These are phyloP conservation scores for Nepenthes alata DNA, from an alignment of 179 eudicot species.

Conservation along the genomic window DNA sequence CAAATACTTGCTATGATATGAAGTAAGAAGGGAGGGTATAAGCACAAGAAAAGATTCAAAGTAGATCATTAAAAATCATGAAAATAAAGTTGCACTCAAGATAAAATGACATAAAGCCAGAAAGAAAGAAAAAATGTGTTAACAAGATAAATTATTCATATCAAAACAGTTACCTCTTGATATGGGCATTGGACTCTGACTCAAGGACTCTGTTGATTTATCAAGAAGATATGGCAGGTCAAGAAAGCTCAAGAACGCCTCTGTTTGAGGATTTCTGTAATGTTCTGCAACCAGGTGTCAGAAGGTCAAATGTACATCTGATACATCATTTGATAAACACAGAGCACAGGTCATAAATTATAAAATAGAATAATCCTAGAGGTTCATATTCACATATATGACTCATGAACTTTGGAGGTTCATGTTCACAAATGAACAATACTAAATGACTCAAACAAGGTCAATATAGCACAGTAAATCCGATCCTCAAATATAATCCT, in stretches of 20 bases:
- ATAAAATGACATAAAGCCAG: background rate
- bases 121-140: background rate
- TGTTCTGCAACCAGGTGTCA: constrained; percentile 28
- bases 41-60: too few species aligned
- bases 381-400: too few species aligned
- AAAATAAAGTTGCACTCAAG: too few species aligned
- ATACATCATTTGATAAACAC: background rate
- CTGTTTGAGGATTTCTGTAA: constrained; percentile 72
- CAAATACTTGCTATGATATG: too few species aligned
- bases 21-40: too few species aligned
- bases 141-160: background rate
- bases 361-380: too few species aligned
- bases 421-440: too few species aligned
- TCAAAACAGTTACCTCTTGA: constrained; percentile 19
- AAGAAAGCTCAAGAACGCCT: constrained; percentile 53
- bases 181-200: constrained; percentile 22
- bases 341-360: background rate
- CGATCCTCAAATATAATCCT: too few species aligned
- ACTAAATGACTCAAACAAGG: too few species aligned
- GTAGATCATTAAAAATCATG: too few species aligned
- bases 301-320: background rate
- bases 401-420: too few species aligned
- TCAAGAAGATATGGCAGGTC: constrained; percentile 73
- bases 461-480: too few species aligned
- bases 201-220: constrained; percentile 17